A percentile compares a stretch with the other conserved stretches of the same genome.
Evolutionary conservation across 2,329 filamentous ascomycete genomes (phyloP).

Genomic region (Neofusicoccum kwambonambiense): DNA sequence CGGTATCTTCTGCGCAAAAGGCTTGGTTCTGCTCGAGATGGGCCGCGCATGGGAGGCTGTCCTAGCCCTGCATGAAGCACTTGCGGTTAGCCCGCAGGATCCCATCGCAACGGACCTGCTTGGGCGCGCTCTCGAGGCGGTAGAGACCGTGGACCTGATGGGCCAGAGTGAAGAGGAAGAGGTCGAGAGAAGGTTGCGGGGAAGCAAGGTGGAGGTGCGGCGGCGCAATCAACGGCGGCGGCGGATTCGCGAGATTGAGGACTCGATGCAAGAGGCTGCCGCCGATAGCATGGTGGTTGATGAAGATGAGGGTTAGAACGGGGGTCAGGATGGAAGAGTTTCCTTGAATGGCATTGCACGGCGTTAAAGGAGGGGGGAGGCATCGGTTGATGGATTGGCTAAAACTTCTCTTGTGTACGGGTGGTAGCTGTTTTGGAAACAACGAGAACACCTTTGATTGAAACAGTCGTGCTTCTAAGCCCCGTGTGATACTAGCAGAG

Average conservation of each 20-base stretch:
- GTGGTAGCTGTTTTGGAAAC: background rate
- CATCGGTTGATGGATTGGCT: background rate
- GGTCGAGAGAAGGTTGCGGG: conserved; percentile 7
- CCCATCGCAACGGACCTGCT: conserved; percentile 77
- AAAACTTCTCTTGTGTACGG: background rate
- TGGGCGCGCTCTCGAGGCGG: conserved; percentile 59
- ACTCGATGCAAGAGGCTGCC: background rate
- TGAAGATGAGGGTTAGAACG: background rate
- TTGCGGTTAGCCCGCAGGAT: conserved; percentile 76
- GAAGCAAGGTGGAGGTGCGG: conserved; percentile 8
- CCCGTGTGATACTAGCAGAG: no score
- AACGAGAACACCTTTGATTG: background rate
- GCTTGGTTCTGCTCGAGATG: conserved; percentile 78
- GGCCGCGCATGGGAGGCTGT: conserved; percentile 74
- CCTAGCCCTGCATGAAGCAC: conserved; percentile 77
- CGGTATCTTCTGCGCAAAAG: conserved; percentile 77
- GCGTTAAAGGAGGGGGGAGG: background rate
- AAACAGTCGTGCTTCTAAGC: background rate
- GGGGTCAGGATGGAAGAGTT: background rate
- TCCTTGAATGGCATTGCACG: conserved; percentile 5
- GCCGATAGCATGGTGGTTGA: conserved; percentile 18
- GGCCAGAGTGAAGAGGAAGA: conserved; percentile 22
- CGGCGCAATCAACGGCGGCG: conserved; percentile 1
- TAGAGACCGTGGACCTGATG: conserved; percentile 20
- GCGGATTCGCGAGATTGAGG: conserved; percentile 2